Evolutionary conservation across 2,329 filamentous ascomycete genomes (phyloP), one percentile per base, ranked within the genome.

Genomic region (Fusarium pseudonygamai): DNA sequence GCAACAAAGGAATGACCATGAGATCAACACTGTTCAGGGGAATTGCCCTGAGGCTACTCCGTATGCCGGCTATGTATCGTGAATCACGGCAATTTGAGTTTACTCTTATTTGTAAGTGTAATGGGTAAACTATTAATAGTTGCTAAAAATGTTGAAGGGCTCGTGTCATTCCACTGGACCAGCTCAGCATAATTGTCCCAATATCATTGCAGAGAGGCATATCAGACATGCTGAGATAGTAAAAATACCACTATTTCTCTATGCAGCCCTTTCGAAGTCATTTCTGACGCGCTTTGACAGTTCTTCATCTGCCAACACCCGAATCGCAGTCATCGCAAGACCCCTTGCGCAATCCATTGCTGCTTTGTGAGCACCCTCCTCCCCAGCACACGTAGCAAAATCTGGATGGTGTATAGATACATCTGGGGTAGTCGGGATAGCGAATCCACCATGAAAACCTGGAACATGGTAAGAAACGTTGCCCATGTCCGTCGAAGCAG

Each of bases 171-270:
- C 7, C 1, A 32, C 5, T 11, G 8, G 13, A 10, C 6, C 28
- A 28, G 28, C 28, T 28, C 28, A 28, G 6, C 28, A 28, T 22
- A 3, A 15, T 22, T 10, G 18, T 13, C 13, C 28, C 6, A 28
- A 28, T 28, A 28, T 28, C 28, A 28, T 28, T 28, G 28, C 28
- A 28, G 28, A 28, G 28, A 28, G 28, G 6, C 28, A 28, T 7
- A 28, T 28, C 28, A 12, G 6, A 8, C 9, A 34, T 26, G 2
- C 12, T 3, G 2, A 12, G 10, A 15, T 12, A 28, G 2, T 5
- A 7, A 5, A 12, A 14, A 9, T 20, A 4, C 2, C 15, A 3
- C 3, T 7, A 1, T 5, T 4, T 1, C 10, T n/a, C n/a, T 36
- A 47, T 20, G 2, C 0, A 36, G 20, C 13, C 4, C 22, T 24